Evolutionary conservation across 2,329 filamentous ascomycete genomes (phyloP), one percentile per base, ranked within the genome.

Genomic region (Botrytis medusae): DNA sequence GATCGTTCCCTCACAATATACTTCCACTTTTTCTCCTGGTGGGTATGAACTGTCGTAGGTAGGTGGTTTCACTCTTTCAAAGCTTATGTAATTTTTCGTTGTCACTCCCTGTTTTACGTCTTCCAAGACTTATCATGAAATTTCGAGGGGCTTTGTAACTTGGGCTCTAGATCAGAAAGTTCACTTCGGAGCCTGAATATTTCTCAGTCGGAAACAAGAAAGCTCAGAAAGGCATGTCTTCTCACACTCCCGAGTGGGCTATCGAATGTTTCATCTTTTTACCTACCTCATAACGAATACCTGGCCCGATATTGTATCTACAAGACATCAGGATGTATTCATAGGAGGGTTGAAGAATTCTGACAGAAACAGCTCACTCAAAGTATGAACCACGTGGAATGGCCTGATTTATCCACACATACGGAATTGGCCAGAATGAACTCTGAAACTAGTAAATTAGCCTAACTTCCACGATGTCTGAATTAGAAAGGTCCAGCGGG

Each of bases 341-440:
- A 42, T 10, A 44, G n/a, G 34, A 57, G 18, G 10, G 34, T 42
- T 10, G 10, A 22, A 29, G 3, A 16, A 42, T 42, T 42, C 34
- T 57, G 34, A 69, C 34, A 42, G n/a, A 37, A 25, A 69, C 34
- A 42, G 37, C 48, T 67, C 48, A 57, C n/a, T 14, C 65, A 44
- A 57, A 29, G 34, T n/a, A 57, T 42, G 18, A n/a, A 32, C 22
- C 57, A 69, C 48, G 65, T 69, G 65, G 48, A 57, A 42, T 69
- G 18, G 51, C n/a, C 48, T 42, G 37, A 69, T 69, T 57, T 25
- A 69, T 29, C n/a, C 65, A 42, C 3, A 29, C 25, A 8, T 32
- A 22, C 18, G 14, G n/a, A 18, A 42, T 57, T 69, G 34, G 18
- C 25, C n/a, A 25, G n/a, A 68, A 57, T 20, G 29, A 57, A 44